Evolutionary conservation across 208 protist species (phyloP).

Genomic region (Histomonas meleagridis): DNA sequence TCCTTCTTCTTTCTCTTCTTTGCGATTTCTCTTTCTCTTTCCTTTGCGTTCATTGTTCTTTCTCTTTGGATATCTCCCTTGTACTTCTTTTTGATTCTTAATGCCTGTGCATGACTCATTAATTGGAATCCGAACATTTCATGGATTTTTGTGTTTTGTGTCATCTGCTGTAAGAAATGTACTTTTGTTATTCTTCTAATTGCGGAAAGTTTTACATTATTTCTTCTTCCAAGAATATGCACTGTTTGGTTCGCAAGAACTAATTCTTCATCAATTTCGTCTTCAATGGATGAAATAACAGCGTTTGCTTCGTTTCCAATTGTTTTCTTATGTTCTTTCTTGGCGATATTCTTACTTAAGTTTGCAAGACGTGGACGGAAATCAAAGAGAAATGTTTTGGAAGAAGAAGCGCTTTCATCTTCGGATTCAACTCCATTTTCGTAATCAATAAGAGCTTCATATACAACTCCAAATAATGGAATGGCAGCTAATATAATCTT

Average conservation of each 20-base stretch:
- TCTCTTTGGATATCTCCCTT: not conserved
- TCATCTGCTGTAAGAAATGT: not conserved
- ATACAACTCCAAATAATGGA: not conserved
- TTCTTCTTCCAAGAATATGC: not conserved
- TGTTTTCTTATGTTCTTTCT: not conserved
- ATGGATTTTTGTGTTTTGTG: not conserved
- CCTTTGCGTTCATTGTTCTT: not conserved
- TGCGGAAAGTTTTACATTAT: not conserved
- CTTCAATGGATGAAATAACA: not conserved
- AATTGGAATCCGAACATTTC: not conserved
- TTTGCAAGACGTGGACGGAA: not conserved
- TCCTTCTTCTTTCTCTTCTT: not conserved
- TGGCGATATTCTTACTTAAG: not conserved
- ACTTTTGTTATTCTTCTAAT: not conserved
- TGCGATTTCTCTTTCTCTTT: not conserved
- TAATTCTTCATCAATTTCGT: not conserved
- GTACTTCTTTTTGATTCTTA: not conserved
- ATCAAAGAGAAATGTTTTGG: not conserved
- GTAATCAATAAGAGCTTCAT: not conserved
- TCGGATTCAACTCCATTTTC: not conserved
- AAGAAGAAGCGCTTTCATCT: not conserved
- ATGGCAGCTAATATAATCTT: not conserved
- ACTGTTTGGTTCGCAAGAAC: not conserved
- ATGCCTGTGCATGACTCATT: not conserved
- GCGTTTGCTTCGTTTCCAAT: not conserved